Percentiles rank a stretch among this genome's conserved stretches.
Conservation (phyloP, 805 yeast species). For the Kodamaea nitidulidarum region DNA sequence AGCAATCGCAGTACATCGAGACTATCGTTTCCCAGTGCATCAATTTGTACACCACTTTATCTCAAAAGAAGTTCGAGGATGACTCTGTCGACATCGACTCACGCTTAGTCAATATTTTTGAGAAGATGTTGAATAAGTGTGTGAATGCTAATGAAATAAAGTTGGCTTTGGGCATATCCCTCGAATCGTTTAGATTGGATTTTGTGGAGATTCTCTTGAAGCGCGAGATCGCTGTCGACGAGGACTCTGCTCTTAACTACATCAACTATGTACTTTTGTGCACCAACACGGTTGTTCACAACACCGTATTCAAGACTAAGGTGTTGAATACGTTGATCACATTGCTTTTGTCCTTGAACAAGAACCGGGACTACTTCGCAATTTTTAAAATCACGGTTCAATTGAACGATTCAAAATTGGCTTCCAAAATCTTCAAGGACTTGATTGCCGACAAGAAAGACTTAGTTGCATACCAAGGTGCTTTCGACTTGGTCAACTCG, state of each 20-base stretch:
- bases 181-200: constrained; percentile 86
- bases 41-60: constrained; percentile 66
- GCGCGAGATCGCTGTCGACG: constrained; percentile 36
- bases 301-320: constrained; percentile 60
- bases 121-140: constrained; percentile 82
- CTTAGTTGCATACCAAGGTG: constrained; percentile 82
- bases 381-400: constrained; percentile 84
- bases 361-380: constrained; percentile 73
- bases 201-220: constrained; percentile 59
- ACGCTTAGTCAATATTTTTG: constrained; percentile 68
- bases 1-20: constrained; percentile 81
- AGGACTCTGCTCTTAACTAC: constrained; percentile 50
- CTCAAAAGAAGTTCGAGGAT: constrained; percentile 43
- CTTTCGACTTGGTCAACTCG: constrained; percentile 87
- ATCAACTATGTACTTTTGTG: constrained; percentile 74
- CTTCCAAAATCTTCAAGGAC: constrained; percentile 62
- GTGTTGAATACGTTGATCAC: constrained; percentile 61
- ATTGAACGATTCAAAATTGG: constrained; percentile 71
- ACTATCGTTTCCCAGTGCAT: constrained; percentile 93
- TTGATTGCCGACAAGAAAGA: constrained; percentile 48
- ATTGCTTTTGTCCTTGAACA: constrained; percentile 50
- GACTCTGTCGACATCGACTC: constrained; percentile 44
- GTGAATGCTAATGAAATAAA: constrained; percentile 64
- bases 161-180: constrained; percentile 84
- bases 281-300: constrained; percentile 61